phyloP scores from a whole-genome alignment of 1,139 yeast genomes.

The Pichia sp. region DNA sequence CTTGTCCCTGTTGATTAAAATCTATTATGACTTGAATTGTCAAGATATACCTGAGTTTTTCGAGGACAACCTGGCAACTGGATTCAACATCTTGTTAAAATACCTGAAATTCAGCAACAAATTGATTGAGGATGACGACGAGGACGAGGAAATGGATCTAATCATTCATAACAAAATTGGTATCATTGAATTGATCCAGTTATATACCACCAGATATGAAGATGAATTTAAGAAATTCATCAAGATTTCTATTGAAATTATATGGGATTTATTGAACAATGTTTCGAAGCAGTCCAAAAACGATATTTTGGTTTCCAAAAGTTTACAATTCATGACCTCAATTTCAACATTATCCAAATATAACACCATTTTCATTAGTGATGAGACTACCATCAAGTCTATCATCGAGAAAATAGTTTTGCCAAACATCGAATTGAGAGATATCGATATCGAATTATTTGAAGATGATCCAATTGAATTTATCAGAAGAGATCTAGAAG shows the following conservation, averaged over 20 bases:
- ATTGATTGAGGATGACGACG: constrained; percentile 45
- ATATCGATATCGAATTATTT: constrained; percentile 82
- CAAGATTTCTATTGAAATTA: constrained; percentile 68
- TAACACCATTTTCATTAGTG: constrained; percentile 57
- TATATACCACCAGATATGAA: constrained; percentile 85
- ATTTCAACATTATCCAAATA: constrained; percentile 65
- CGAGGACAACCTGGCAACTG: constrained; percentile 75
- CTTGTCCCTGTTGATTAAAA: constrained; percentile 60
- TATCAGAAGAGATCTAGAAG: constrained; percentile 89
- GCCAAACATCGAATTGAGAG: constrained; percentile 81
- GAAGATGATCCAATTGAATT: constrained; percentile 96
- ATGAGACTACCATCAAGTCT: constrained; percentile 54
- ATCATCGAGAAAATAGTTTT: constrained; percentile 76
- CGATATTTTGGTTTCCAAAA: constrained; percentile 77
- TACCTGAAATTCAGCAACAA: constrained; percentile 58
- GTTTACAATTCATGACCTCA: constrained; percentile 75
- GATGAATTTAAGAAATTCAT: constrained; percentile 79
- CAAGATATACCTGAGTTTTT: constrained; percentile 98
- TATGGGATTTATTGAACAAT: constrained; percentile 70
- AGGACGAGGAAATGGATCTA: constrained; percentile 67
- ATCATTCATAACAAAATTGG: constrained; percentile 72
- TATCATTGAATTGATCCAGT: constrained; percentile 75
- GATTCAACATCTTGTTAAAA: constrained; percentile 78
- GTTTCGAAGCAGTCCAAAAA: constrained; percentile 67
- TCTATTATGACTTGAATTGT: constrained; percentile 89